phyloP scores from a whole-genome alignment of 331 rosid species.

The Rosa hybrid region DNA sequence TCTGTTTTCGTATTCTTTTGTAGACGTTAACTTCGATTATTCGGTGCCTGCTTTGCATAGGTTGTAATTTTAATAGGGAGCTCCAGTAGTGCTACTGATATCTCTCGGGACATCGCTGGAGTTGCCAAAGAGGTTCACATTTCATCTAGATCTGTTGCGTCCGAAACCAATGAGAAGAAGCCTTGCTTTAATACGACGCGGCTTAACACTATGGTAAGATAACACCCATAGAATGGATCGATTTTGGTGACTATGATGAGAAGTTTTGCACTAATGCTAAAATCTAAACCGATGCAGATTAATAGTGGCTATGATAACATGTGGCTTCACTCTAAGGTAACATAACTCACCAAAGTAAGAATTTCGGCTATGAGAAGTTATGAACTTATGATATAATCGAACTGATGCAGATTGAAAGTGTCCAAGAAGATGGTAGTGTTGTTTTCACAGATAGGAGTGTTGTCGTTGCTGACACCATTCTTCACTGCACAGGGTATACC shows the following conservation, averaged over 20 bases:
- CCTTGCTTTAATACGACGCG: too few species aligned
- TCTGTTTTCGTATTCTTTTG: neutral
- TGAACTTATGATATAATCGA: neutral
- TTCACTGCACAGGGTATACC: slow-evolving; percentile 73
- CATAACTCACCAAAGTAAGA: neutral
- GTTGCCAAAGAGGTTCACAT: too few species aligned
- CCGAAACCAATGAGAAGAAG: too few species aligned
- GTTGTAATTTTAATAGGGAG: slow-evolving; percentile 75
- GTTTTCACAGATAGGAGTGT: slow-evolving; percentile 51
- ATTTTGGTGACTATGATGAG: too few species aligned
- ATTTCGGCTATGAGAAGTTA: neutral
- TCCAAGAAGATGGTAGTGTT: slow-evolving; percentile 54
- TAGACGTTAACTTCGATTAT: slow-evolving; percentile 17
- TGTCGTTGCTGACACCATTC: slow-evolving; percentile 45
- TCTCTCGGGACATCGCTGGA: too few species aligned
- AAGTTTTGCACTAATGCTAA: too few species aligned
- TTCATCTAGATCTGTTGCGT: too few species aligned
- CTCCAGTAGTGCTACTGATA: slow-evolving; percentile 31
- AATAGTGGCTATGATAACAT: slow-evolving; percentile 36
- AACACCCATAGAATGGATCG: too few species aligned
- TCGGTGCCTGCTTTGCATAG: slow-evolving; percentile 33
- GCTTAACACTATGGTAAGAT: too few species aligned
- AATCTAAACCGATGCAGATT: too few species aligned
- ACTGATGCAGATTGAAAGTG: slow-evolving; percentile 51
- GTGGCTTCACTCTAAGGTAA: slow-evolving; percentile 83